Evolutionary conservation across 2,329 filamentous ascomycete species (phyloP).

Genomic region (Talaromyces sp.): DNA sequence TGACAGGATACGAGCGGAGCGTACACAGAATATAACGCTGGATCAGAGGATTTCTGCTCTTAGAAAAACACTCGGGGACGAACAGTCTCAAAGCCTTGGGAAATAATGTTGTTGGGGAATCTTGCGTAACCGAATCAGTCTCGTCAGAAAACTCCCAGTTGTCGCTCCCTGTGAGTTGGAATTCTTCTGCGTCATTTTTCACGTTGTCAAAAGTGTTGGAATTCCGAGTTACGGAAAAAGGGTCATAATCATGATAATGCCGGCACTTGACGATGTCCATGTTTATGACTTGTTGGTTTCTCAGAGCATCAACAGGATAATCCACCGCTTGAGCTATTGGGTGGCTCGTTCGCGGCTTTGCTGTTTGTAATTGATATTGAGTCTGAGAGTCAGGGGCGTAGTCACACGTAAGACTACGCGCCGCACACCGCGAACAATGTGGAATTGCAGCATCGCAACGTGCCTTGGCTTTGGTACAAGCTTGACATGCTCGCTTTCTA

Average conservation of each 20-base stretch:
- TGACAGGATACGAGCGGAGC: slow-evolving; percentile 12
- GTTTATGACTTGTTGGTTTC: neutral
- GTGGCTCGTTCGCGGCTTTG: neutral
- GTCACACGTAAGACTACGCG: neutral
- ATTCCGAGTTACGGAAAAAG: neutral
- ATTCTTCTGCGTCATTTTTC: neutral
- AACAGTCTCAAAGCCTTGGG: neutral
- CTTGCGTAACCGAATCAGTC: neutral
- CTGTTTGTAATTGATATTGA: neutral
- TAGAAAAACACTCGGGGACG: neutral
- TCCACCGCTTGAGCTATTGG: neutral
- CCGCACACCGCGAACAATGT: slow-evolving; percentile 9
- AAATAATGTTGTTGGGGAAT: neutral
- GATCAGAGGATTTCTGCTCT: neutral
- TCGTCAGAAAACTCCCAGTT: neutral
- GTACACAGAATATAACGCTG: slow-evolving; percentile 6
- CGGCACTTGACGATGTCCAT: neutral
- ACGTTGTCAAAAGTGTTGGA: neutral
- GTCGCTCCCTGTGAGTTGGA: neutral
- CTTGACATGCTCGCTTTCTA: slow-evolving; percentile 15
- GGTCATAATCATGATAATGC: neutral
- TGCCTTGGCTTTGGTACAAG: slow-evolving; percentile 17
- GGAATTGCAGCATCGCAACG: slow-evolving; percentile 13
- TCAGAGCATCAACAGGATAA: neutral
- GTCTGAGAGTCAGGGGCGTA: neutral